phyloP scores from a whole-genome alignment of 495 filamentous ascomycete genomes.

The Aspergillus homomorphus region DNA sequence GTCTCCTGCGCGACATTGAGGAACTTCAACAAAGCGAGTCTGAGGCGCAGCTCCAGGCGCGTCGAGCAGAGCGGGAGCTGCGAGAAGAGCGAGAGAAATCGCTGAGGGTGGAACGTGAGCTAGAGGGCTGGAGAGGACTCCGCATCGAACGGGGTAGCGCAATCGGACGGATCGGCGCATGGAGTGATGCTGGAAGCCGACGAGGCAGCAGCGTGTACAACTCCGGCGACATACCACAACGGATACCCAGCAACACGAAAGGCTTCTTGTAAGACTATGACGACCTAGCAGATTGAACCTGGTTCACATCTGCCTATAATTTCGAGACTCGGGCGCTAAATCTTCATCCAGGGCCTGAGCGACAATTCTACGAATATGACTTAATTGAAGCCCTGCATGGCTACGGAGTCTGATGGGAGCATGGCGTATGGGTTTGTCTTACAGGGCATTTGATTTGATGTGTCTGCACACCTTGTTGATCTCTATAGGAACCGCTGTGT shows the following conservation, averaged over 20 bases:
- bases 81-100: conserved; percentile 84
- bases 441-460: conserved; percentile 13
- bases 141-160: conserved; percentile 57
- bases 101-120: conserved; percentile 78
- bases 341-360: conserved; percentile 18
- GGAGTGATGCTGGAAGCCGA: conserved; percentile 43
- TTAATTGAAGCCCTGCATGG: conserved; percentile 17
- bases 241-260: conserved; percentile 50
- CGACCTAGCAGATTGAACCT: conserved; percentile 19
- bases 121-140: conserved; percentile 79
- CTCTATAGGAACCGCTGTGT: neutral
- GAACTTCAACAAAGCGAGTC: conserved; percentile 86
- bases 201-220: conserved; percentile 39
- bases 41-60: conserved; percentile 70
- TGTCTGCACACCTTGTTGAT: conserved; percentile 16
- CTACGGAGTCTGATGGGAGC: conserved; percentile 12
- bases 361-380: conserved; percentile 23
- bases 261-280: conserved; percentile 43
- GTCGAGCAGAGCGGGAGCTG: conserved; percentile 84
- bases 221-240: conserved; percentile 38
- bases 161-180: conserved; percentile 32
- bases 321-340: conserved; percentile 15
- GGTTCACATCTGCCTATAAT: conserved; percentile 9
- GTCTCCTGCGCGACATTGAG: conserved; percentile 84
- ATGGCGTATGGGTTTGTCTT: conserved; percentile 13